Percentiles rank a stretch among this genome's conserved stretches.
Conservation (phyloP, 2,329 filamentous ascomycete genomes). For the Xylaria sp. region DNA sequence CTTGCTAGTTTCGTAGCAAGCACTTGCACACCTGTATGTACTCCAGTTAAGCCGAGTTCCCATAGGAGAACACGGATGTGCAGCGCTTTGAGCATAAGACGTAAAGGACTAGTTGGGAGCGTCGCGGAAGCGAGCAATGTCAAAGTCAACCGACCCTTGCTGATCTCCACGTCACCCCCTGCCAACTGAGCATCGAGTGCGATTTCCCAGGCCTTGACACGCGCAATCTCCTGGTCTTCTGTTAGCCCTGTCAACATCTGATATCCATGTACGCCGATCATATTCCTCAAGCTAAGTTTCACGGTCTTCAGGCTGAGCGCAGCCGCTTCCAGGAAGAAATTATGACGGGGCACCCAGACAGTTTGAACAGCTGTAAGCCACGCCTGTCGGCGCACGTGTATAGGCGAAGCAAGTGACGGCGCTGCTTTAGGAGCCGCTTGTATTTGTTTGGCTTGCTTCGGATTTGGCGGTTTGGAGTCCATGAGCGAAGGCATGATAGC, state of each 20-base stretch:
- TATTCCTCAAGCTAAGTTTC: conserved; percentile 82
- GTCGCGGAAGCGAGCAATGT: conserved; percentile 90
- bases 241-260: conserved; percentile 82
- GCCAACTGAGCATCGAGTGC: conserved; percentile 92
- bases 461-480: conserved; percentile 62
- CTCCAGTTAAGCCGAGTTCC: conserved; percentile 74
- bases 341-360: conserved; percentile 89
- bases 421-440: conserved; percentile 59
- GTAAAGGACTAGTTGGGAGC: conserved; percentile 80
- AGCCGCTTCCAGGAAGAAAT: conserved; percentile 84
- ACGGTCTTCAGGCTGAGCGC: conserved; percentile 82
- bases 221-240: conserved; percentile 84
- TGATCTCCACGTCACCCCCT: conserved; percentile 89
- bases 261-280: conserved; percentile 81
- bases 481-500: conserved; percentile 65
- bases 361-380: conserved; percentile 95
- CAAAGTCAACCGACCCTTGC: conserved; percentile 83
- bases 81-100: conserved; percentile 90
- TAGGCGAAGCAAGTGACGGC: conserved; percentile 81
- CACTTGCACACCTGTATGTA: conserved; percentile 71
- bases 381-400: conserved; percentile 85
- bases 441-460: conserved; percentile 55
- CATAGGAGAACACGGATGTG: conserved; percentile 91
- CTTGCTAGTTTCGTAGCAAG: conserved; percentile 78
- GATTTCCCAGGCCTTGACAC: conserved; percentile 92